Percentiles rank a stretch among this genome's conserved stretches.
These are phyloP conservation scores for Trametes polyzona DNA, from an alignment of 1,284 basidiomycete species.

Conservation along the genomic window DNA sequence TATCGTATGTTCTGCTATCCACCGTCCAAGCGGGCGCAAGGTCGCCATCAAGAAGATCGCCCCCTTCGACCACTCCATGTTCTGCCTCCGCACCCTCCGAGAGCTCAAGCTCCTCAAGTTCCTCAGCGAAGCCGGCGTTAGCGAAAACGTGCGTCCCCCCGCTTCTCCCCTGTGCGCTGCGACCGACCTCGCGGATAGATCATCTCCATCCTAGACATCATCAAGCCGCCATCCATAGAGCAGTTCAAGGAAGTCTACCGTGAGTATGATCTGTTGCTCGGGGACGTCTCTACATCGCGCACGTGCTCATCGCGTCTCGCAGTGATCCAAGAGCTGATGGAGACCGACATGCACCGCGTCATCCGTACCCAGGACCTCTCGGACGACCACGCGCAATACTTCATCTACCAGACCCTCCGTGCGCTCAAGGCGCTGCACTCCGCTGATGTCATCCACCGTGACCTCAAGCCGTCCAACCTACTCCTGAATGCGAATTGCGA, in stretches of 20 bases:
- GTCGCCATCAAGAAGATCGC: conserved; percentile 84
- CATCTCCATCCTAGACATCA: conserved; percentile 94
- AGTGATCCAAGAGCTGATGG: conserved; percentile 81
- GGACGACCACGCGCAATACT: conserved; percentile 81
- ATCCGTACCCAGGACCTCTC: conserved; percentile 82
- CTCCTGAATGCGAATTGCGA: conserved; percentile 97
- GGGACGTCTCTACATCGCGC: not conserved
- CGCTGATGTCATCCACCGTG: conserved; percentile 93
- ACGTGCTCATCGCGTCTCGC: conserved; percentile 11
- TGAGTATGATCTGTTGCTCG: conserved; percentile 43
- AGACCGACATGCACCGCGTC: conserved; percentile 75
- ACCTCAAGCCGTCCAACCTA: conserved; percentile 94
- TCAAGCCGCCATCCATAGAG: conserved; percentile 88
- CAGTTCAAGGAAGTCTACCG: conserved; percentile 93
- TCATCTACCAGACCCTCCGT: conserved; percentile 80
- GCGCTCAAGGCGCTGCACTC: conserved; percentile 94
- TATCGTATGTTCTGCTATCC: conserved; percentile 88
- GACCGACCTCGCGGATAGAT: no score
- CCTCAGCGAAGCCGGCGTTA: conserved; percentile 87
- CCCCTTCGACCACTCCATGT: conserved; percentile 89
- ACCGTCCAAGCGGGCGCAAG: conserved; percentile 69
- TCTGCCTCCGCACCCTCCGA: conserved; percentile 81
- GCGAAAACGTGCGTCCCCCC: conserved; percentile 86
- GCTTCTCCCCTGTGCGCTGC: not conserved
- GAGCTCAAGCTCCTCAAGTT: conserved; percentile 91